Evolutionary conservation across 371 early-diverging fungal genomes (phyloP), one percentile per base, ranked within the genome.

Genomic region (Mucor ambiguus): DNA sequence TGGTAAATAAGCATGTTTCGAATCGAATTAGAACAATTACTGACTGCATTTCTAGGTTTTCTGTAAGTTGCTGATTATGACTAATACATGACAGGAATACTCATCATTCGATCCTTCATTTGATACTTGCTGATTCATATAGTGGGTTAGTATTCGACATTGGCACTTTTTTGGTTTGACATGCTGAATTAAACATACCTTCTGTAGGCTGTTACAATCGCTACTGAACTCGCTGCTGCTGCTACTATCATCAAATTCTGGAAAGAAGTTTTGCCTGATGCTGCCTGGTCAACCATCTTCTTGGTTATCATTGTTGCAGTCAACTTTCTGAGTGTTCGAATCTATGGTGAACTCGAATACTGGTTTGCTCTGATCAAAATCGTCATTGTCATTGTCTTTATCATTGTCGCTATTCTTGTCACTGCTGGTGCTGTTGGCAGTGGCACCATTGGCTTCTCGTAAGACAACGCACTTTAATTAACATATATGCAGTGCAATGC

Each of bases 171-270:
- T 37, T 55, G 11, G 20, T 54, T 32, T 52, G 52, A 52, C 46
- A 52, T 9, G 14, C 4, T 26, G 14, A 14, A 52, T 6, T 52
- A 52, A 52, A 52, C 14, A 52, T 1, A 4, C 1, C 10, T 35
- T 32, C 30, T 58, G 26, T 52, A 75, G 78, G 33, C 76, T 62
- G 76, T 78, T 35, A 71, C 76, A 29, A 76, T 78, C 59, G 74
- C 79, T 20, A 71, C 79, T 35, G 76, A 94, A 77, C 79, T 94
- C 33, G 84, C 90, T 16, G 95, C 94, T 22, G 89, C 89, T 38
- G 92, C 92, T 33, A 79, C 92, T 35, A 85, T 95, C 64, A 86
- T 95, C 63, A 74, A 81, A 63, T 93, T 75, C 77, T 95, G 95
- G 95, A 74, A 81, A 10, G 73, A 88, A 20, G 73, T 80, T 1